Base-by-base conservation (phyloP, 2,329 filamentous ascomycete genomes). In the Xylariomycetidae sp. region DNA sequence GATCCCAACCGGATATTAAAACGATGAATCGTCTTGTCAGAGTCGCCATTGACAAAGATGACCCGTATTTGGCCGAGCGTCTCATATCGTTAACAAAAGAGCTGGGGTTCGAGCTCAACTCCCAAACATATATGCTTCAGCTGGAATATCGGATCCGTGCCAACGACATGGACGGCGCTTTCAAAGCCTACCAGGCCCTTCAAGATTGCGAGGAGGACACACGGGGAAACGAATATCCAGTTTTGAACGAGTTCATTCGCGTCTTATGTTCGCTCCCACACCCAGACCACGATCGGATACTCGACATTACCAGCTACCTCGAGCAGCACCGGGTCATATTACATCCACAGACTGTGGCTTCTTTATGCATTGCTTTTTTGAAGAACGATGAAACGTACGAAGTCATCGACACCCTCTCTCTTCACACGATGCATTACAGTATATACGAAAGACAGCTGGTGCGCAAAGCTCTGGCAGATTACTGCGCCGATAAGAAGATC, bases 1-100 rank as follows among this genome's bases (percentile, higher is more conserved):
- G 63, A 12, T 46, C 72, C 3, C 58, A 66, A 6, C 77, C 88
- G 0, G 81, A 86, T 34, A 80, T 80, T 6, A 62, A 72, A 3
- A 88, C 84, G 5, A 79, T 97, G 49, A 94, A 97, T 51, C 64
- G 68, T 5, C 69, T 97, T 16, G 71, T 97, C 13, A 72, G 77
- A 33, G 79, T 81, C 37, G 85, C 87, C 8, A 80, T 82, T 43
- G 74, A 76, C n/a, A 72, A 73, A 34, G 69, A 80, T 9, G 81
- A 94, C 48, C 70, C 79, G 0, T 78, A 85, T 45, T 66, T 85
- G 28, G 86, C 85, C 5, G 80, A 89, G 53, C 74, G 86, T 10
- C 84, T 89, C 42, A 69, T 88, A 29, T 63, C 73, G 2, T 62
- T 96, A 9, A 80, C 80, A 2, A 57, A 73, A 27, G 77, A 81